Evolutionary conservation across 2,329 filamentous ascomycete species (phyloP).

Genomic region (Metarhizium album): DNA sequence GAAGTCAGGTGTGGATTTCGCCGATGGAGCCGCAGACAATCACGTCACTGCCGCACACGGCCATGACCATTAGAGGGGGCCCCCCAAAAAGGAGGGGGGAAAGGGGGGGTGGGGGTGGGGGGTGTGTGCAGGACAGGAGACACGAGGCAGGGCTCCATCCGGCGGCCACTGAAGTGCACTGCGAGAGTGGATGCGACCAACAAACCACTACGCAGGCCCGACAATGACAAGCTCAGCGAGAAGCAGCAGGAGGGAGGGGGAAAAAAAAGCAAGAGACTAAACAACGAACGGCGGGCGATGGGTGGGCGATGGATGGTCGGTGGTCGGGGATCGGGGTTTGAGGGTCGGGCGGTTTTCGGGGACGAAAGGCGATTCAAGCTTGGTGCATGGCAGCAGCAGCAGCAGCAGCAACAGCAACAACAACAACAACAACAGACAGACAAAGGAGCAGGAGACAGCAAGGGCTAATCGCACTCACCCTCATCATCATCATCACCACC

Average conservation of each 20-base stretch:
- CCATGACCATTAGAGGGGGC: background rate
- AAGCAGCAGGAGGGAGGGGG: conserved; percentile 1
- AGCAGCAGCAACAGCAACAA: conserved; percentile 2
- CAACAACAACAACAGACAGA: conserved; percentile 1
- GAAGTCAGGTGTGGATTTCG: background rate
- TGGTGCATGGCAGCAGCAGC: background rate
- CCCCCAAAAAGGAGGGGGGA: too few relatives aligned
- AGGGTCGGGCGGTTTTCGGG: background rate
- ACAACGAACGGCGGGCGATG: too few relatives aligned
- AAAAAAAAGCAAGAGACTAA: too few relatives aligned
- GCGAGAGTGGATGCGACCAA: conserved; percentile 6
- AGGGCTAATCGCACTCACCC: background rate
- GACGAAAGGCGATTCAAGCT: background rate
- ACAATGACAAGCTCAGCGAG: background rate
- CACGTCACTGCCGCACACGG: conserved; percentile 11
- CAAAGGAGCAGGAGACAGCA: background rate
- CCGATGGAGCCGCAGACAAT: conserved; percentile 7
- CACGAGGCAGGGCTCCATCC: conserved; percentile 8
- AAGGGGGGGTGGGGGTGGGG: background rate
- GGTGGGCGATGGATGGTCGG: background rate
- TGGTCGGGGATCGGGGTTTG: background rate
- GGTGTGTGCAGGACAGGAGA: background rate
- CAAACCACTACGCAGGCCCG: too few relatives aligned
- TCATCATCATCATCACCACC: too few relatives aligned
- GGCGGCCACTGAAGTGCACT: background rate